Evolutionary conservation across 345 rosid genomes (phyloP).

Genomic region (Rubroshorea leprosula): DNA sequence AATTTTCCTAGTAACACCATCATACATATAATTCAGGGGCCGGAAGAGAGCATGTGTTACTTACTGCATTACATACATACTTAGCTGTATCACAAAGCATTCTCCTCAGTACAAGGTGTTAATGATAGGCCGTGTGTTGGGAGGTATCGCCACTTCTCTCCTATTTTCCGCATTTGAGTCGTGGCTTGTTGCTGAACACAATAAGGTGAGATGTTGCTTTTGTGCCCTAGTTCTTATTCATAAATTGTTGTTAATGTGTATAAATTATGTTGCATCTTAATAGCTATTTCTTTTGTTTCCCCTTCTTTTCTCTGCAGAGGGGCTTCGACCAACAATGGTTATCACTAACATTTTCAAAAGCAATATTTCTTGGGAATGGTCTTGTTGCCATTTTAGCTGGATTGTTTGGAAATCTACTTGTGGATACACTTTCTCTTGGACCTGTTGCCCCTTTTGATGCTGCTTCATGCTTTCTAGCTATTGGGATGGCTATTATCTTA

Average conservation of each 20-base stretch:
- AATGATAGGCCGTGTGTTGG: constrained; percentile 92
- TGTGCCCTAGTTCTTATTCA: neutral
- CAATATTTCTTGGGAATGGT: constrained; percentile 91
- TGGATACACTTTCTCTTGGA: constrained; percentile 76
- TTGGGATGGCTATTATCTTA: constrained; percentile 81
- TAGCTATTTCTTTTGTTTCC: neutral
- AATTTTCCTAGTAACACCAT: constrained; percentile 5
- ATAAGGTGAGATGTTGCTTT: constrained; percentile 48
- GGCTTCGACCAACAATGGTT: constrained; percentile 90
- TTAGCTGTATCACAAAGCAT: constrained; percentile 91
- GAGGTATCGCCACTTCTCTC: constrained; percentile 95
- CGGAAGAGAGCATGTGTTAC: constrained; percentile 89
- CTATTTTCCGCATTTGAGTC: constrained; percentile 88
- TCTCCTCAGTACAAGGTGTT: constrained; percentile 86
- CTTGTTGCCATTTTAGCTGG: constrained; percentile 87
- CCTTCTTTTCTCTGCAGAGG: constrained; percentile 45
- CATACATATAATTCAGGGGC: constrained; percentile 49
- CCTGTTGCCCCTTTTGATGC: constrained; percentile 98
- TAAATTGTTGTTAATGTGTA: too few species aligned
- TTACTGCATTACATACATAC: constrained; percentile 75
- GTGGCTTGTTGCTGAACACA: constrained; percentile 98
- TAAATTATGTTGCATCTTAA: too few species aligned
- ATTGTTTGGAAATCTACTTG: constrained; percentile 76
- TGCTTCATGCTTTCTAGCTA: constrained; percentile 86
- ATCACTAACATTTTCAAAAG: constrained; percentile 87